Conservation (phyloP, 2,329 filamentous ascomycete species). For the Aspergillus hortae region DNA sequence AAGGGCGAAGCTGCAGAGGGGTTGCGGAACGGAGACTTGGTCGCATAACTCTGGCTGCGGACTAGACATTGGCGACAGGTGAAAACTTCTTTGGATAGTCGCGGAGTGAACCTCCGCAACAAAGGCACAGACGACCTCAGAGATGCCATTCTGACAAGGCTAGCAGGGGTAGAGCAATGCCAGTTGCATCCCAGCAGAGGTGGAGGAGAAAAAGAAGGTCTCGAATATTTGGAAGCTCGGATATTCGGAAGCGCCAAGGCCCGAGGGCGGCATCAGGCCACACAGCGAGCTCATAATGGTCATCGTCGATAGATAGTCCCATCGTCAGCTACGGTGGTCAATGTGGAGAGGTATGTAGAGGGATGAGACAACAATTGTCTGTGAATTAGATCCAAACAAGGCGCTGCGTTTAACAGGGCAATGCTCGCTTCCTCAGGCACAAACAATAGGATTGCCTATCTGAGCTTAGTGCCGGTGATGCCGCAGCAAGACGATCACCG, state of each 20-base stretch:
- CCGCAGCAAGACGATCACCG: slow-evolving; percentile 8
- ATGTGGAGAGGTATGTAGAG: background rate
- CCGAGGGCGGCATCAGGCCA: background rate
- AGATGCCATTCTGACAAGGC: slow-evolving; percentile 29
- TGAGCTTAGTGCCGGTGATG: slow-evolving; percentile 6
- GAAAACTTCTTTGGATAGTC: slow-evolving; percentile 38
- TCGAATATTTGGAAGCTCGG: background rate
- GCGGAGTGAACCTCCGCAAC: slow-evolving; percentile 33
- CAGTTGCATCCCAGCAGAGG: background rate
- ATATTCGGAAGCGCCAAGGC: background rate
- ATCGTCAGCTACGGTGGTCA: background rate
- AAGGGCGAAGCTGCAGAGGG: slow-evolving; percentile 28
- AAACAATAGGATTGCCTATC: slow-evolving; percentile 1
- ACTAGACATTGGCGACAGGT: slow-evolving; percentile 40
- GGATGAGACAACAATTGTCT: background rate
- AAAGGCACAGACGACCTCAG: slow-evolving; percentile 28
- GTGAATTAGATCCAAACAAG: no score
- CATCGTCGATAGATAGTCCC: background rate
- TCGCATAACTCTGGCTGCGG: slow-evolving; percentile 26
- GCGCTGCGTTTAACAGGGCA: background rate
- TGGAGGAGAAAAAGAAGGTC: background rate
- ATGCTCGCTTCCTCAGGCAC: slow-evolving; percentile 1
- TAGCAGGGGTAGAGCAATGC: slow-evolving; percentile 1
- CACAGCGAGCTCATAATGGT: background rate
- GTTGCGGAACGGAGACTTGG: slow-evolving; percentile 28